Percentiles rank a stretch among this genome's conserved stretches.
phyloP scores from a whole-genome alignment of 2,329 filamentous ascomycete species.

The Neodidymelliopsis sp. region DNA sequence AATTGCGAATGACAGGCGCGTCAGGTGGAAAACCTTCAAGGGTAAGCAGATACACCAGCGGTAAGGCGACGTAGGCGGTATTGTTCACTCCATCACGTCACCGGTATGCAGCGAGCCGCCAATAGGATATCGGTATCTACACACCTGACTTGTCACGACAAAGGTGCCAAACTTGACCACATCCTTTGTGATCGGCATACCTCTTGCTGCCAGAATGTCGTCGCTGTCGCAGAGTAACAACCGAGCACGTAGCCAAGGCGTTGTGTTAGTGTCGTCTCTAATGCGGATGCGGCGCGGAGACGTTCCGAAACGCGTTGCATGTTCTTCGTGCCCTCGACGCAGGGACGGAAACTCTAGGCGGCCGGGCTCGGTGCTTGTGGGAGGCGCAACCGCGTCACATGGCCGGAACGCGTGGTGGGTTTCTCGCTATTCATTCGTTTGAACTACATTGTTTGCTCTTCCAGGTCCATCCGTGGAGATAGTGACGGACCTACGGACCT shows the following conservation, averaged over 20 bases:
- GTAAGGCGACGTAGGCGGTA: conserved; percentile 1
- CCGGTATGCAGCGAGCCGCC: conserved; percentile 14
- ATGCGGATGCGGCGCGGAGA: conserved; percentile 11
- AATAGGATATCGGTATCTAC: conserved; percentile 14
- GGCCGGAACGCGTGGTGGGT: conserved; percentile 13
- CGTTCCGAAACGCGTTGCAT: conserved; percentile 9
- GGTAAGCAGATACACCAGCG: conserved; percentile 15
- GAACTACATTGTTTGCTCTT: conserved; percentile 7
- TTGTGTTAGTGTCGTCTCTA: conserved; percentile 9
- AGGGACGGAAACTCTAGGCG: conserved; percentile 17
- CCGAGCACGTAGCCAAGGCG: conserved; percentile 15
- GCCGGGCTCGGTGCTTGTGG: conserved; percentile 7
- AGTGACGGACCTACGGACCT: not conserved
- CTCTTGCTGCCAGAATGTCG: conserved; percentile 12
- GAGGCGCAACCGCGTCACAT: conserved; percentile 19
- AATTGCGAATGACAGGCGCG: conserved; percentile 80
- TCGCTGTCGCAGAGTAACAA: conserved; percentile 11
- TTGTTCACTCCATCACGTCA: conserved; percentile 15
- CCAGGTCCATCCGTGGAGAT: conserved; percentile 12
- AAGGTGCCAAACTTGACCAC: conserved; percentile 54
- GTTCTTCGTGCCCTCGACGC: conserved; percentile 2
- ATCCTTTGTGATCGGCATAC: conserved; percentile 51
- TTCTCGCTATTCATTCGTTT: conserved; percentile 17
- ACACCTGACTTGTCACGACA: conserved; percentile 55
- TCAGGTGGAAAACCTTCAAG: conserved; percentile 82